Percentiles rank a stretch among this genome's conserved stretches.
Evolutionary conservation across 495 filamentous ascomycete genomes (phyloP).

Genomic region (Penicillium lividum): DNA sequence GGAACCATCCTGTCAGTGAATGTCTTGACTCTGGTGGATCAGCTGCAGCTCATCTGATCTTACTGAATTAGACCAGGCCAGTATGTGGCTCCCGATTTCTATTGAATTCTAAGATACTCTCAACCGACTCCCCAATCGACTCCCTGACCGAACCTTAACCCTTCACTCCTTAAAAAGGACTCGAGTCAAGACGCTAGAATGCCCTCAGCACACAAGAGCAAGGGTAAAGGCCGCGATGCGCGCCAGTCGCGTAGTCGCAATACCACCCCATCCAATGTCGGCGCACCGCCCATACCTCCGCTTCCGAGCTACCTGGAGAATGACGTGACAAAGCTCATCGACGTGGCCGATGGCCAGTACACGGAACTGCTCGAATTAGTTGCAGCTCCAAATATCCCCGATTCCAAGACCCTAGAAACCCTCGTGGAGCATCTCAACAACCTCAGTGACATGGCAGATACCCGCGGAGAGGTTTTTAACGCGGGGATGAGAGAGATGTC

Average conservation of each 20-base stretch:
- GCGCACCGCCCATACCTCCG: conserved; percentile 48
- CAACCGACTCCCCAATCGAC: conserved; percentile 6
- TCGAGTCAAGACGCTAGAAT: conserved; percentile 26
- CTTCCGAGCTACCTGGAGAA: conserved; percentile 61
- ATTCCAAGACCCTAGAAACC: conserved; percentile 69
- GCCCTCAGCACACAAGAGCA: conserved; percentile 64
- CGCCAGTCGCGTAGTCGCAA: conserved; percentile 82
- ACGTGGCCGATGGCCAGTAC: conserved; percentile 60
- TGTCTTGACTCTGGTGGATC: not conserved
- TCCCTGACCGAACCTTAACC: not conserved
- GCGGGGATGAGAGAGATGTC: conserved; percentile 71
- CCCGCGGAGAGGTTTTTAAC: conserved; percentile 63
- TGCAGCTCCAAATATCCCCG: conserved; percentile 68
- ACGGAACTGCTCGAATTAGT: conserved; percentile 71
- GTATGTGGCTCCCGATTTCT: conserved; percentile 16
- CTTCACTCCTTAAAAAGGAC: not conserved
- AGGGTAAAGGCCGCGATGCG: conserved; percentile 68
- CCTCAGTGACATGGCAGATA: conserved; percentile 65
- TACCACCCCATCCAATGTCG: conserved; percentile 71
- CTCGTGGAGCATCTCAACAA: conserved; percentile 67
- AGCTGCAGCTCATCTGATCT: not conserved
- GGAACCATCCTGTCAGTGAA: not conserved
- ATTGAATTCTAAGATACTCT: conserved; percentile 9
- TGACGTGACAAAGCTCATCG: conserved; percentile 61
- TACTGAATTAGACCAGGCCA: not conserved